These are phyloP conservation scores for Dipsacomyces acuminosporus DNA, from an alignment of 371 early-diverging fungal species.

Conservation along the genomic window DNA sequence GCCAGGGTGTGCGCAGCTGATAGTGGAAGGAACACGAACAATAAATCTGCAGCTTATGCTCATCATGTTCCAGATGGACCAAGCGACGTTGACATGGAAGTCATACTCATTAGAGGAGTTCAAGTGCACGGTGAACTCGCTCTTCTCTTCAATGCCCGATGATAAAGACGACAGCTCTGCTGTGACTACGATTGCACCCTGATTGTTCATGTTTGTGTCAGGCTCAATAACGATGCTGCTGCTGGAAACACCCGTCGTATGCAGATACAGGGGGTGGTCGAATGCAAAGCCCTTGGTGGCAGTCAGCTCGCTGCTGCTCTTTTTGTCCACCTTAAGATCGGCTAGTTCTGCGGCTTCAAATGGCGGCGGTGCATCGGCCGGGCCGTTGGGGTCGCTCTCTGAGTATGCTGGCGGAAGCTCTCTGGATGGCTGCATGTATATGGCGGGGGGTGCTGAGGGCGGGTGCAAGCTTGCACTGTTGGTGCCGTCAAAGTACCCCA, in stretches of 20 bases:
- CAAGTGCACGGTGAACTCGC: neutral
- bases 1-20: neutral
- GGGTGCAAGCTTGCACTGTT: no score
- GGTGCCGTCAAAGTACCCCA: no score
- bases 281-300: neutral
- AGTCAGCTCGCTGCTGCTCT: neutral
- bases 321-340: neutral
- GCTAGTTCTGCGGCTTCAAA: neutral
- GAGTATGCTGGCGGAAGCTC: neutral
- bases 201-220: neutral
- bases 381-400: neutral
- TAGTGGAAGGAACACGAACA: neutral
- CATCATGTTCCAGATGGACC: neutral
- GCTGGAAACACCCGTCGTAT: neutral
- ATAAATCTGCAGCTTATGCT: neutral
- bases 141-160: neutral
- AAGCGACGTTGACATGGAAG: neutral
- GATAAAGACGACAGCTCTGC: neutral
- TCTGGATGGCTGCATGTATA: no score
- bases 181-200: neutral
- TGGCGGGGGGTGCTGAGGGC: no score
- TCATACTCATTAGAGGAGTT: neutral
- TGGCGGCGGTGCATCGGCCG: neutral
- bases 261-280: neutral
- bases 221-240: neutral